Percentiles rank a stretch among this genome's conserved stretches.
These are phyloP conservation scores for Chalara sp. DNA, from an alignment of 2,329 filamentous ascomycete genomes.

Conservation along the genomic window DNA sequence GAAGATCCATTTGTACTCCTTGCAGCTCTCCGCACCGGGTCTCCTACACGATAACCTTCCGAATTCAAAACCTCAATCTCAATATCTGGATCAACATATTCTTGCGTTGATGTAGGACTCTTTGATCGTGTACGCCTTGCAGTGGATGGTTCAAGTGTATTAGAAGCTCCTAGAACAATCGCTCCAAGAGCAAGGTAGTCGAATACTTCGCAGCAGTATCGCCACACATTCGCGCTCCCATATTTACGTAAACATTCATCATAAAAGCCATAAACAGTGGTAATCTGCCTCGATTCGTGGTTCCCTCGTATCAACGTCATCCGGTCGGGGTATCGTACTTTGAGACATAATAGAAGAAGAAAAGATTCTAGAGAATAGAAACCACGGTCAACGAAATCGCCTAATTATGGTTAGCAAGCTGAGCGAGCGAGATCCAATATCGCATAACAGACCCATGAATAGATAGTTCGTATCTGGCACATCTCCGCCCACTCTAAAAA, in stretches of 20 bases:
- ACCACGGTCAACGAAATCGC: conserved; percentile 94
- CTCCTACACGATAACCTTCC: conserved; percentile 68
- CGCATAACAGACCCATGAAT: conserved; percentile 70
- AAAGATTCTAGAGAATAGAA: conserved; percentile 98
- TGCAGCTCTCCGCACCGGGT: conserved; percentile 42
- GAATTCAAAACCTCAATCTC: conserved; percentile 93
- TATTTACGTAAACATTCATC: conserved; percentile 96
- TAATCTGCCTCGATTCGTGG: conserved; percentile 94
- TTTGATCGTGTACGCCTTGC: conserved; percentile 39
- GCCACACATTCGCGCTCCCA: conserved; percentile 93
- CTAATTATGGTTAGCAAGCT: conserved; percentile 34
- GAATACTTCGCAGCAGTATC: conserved; percentile 95
- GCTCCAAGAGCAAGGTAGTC: conserved; percentile 98
- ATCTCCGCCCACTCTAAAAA: conserved; percentile 88
- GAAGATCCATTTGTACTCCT: conserved; percentile 25
- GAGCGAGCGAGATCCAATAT: no score
- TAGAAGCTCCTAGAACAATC: conserved; percentile 84
- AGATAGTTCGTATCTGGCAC: conserved; percentile 94
- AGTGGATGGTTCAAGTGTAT: conserved; percentile 45
- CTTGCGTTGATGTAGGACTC: conserved; percentile 38
- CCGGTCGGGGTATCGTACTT: conserved; percentile 94
- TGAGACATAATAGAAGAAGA: conserved; percentile 87
- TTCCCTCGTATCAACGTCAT: conserved; percentile 95
- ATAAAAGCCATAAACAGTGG: conserved; percentile 96
- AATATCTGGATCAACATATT: conserved; percentile 60